These are phyloP conservation scores for Gonapodya sp. DNA, from an alignment of 192 early-diverging fungal genomes.

Conservation along the genomic window DNA sequence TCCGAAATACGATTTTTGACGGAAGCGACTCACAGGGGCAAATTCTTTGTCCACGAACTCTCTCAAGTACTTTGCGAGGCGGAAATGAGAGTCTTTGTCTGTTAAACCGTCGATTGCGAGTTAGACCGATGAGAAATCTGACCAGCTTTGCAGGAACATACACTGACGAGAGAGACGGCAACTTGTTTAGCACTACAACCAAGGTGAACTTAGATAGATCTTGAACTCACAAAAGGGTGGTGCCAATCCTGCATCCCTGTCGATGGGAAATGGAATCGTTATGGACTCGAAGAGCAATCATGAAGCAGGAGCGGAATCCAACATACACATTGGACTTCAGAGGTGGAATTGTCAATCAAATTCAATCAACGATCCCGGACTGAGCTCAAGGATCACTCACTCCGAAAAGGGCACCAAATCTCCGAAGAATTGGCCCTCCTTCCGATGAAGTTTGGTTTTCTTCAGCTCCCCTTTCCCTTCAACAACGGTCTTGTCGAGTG, in stretches of 20 bases:
- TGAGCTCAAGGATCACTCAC: too few relatives aligned
- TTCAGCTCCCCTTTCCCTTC: background rate
- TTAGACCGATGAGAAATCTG: too few relatives aligned
- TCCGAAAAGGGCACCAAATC: constrained; percentile 10
- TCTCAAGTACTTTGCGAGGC: background rate
- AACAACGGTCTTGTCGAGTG: background rate
- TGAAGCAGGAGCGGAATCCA: too few relatives aligned
- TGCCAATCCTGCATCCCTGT: constrained; percentile 9
- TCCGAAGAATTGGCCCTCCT: constrained; percentile 3
- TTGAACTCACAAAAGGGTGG: background rate
- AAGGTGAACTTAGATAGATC: background rate
- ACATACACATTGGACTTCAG: too few relatives aligned
- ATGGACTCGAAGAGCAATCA: background rate
- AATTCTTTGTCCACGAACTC: background rate
- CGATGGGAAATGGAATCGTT: background rate
- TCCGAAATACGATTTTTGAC: too few relatives aligned
- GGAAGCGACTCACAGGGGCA: too few relatives aligned
- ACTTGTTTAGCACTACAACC: background rate
- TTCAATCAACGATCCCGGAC: too few relatives aligned
- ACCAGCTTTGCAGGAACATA: background rate
- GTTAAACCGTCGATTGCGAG: too few relatives aligned
- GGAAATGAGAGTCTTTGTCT: background rate
- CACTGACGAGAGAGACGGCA: too few relatives aligned
- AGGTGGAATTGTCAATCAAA: too few relatives aligned
- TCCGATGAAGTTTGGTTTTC: background rate